Percentiles rank a stretch among this genome's conserved stretches.
Evolutionary conservation across 2,329 filamentous ascomycete genomes (phyloP).

Genomic region (Nigrospora osmanthi): DNA sequence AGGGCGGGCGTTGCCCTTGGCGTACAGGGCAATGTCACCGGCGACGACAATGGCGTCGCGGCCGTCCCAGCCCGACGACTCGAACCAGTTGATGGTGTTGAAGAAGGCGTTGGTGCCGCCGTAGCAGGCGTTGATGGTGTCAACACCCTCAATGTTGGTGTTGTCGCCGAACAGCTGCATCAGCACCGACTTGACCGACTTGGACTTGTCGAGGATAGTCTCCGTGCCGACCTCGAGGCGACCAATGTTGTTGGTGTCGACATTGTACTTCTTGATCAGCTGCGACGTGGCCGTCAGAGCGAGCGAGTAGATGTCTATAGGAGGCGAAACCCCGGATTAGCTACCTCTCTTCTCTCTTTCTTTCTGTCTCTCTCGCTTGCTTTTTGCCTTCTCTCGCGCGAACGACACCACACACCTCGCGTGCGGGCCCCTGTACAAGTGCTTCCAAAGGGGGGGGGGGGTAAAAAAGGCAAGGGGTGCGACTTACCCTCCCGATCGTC

Average conservation of each 20-base stretch:
- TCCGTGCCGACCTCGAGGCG: conserved; percentile 81
- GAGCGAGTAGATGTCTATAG: conserved; percentile 77
- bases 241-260: conserved; percentile 71
- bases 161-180: conserved; percentile 84
- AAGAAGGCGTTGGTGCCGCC: conserved; percentile 79
- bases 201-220: conserved; percentile 82
- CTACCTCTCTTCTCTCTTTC: too few species aligned
- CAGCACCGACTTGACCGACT: conserved; percentile 81
- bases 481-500: conserved; percentile 76
- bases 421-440: too few species aligned
- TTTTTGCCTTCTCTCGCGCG: too few species aligned
- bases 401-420: too few species aligned
- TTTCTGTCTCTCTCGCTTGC: too few species aligned
- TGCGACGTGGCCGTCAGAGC: conserved; percentile 70
- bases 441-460: too few species aligned
- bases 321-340: background rate
- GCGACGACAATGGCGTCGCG: conserved; percentile 73
- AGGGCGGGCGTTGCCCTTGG: conserved; percentile 73
- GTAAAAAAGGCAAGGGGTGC: conserved; percentile 1
- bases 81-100: conserved; percentile 79
- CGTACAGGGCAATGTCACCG: conserved; percentile 79
- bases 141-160: conserved; percentile 76
- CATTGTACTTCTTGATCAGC: conserved; percentile 74
- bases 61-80: conserved; percentile 82
- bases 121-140: conserved; percentile 81